phyloP scores from a whole-genome alignment of 2,329 filamentous ascomycete genomes.

The Venturia nashicola region DNA sequence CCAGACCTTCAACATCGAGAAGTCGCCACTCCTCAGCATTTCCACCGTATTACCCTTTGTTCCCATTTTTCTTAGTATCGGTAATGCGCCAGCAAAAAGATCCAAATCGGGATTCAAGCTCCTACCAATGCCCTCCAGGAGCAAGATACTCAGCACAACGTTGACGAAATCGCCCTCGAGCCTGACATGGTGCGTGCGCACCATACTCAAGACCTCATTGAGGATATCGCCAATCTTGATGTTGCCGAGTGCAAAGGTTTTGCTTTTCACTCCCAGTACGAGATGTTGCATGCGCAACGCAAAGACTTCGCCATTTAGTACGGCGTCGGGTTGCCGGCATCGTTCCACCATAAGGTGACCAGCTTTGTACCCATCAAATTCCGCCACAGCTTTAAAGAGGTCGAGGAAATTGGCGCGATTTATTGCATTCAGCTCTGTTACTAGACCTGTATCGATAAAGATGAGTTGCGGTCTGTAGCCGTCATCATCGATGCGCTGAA shows the following conservation, averaged over 20 bases:
- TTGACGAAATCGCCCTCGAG: conserved; percentile 98
- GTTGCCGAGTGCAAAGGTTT: conserved; percentile 82
- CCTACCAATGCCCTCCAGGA: conserved; percentile 88
- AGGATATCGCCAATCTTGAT: conserved; percentile 94
- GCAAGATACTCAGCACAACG: conserved; percentile 85
- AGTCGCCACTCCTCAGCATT: conserved; percentile 35
- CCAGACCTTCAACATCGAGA: conserved; percentile 77
- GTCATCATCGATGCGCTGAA: conserved; percentile 68
- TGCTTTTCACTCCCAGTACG: conserved; percentile 77
- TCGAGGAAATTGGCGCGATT: conserved; percentile 90
- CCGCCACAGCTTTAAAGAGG: conserved; percentile 87
- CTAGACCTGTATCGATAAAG: conserved; percentile 93
- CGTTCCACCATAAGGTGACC: conserved; percentile 93
- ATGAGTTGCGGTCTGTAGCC: conserved; percentile 89
- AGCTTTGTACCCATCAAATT: conserved; percentile 93
- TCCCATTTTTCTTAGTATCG: conserved; percentile 79
- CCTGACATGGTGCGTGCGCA: conserved; percentile 80
- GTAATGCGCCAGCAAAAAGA: conserved; percentile 72
- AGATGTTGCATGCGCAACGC: conserved; percentile 95
- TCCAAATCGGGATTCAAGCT: conserved; percentile 78
- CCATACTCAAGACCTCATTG: conserved; percentile 83
- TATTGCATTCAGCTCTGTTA: conserved; percentile 78
- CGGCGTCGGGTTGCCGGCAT: conserved; percentile 81
- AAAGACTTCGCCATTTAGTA: conserved; percentile 81
- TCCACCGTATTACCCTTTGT: conserved; percentile 53